These are phyloP conservation scores for Solanum pennellii DNA, from an alignment of 257 asterid genomes.

Conservation along the genomic window DNA sequence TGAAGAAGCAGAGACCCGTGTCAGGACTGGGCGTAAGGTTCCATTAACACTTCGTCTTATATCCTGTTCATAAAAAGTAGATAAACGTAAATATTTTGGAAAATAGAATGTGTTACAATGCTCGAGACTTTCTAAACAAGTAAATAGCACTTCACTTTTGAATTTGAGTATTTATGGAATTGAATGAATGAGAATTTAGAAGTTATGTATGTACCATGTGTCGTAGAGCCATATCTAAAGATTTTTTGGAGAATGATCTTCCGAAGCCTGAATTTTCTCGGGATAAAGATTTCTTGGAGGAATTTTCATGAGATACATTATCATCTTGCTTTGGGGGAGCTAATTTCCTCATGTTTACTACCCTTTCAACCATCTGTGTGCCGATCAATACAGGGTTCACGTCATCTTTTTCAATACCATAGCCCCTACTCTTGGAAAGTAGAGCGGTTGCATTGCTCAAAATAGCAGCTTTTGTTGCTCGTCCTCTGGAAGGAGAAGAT, in stretches of 20 bases:
- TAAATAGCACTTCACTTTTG: neutral
- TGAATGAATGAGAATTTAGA: neutral
- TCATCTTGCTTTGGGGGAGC: conserved; percentile 73
- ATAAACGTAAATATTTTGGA: neutral
- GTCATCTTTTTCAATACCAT: conserved; percentile 25
- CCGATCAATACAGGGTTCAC: conserved; percentile 78
- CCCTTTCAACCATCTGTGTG: conserved; percentile 78
- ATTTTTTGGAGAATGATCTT: conserved; percentile 65
- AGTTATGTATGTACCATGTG: conserved; percentile 65
- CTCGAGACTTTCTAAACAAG: neutral
- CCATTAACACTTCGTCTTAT: conserved; percentile 41
- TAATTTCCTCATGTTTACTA: conserved; percentile 83
- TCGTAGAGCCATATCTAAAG: conserved; percentile 84
- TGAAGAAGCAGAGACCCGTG: conserved; percentile 14
- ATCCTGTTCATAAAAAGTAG: conserved; percentile 32
- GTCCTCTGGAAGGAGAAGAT: conserved; percentile 48
- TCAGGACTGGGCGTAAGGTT: conserved; percentile 16
- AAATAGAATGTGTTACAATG: neutral
- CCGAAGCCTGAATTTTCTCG: conserved; percentile 63
- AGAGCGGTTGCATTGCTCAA: conserved; percentile 16
- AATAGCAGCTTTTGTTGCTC: conserved; percentile 10
- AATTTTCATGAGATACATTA: conserved; percentile 13
- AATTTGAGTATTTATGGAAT: neutral
- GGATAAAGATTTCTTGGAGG: conserved; percentile 30
- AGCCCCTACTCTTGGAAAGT: conserved; percentile 40